Conservation (phyloP, 371 early-diverging fungal species). For the Quaeritorhiza haematococci region DNA sequence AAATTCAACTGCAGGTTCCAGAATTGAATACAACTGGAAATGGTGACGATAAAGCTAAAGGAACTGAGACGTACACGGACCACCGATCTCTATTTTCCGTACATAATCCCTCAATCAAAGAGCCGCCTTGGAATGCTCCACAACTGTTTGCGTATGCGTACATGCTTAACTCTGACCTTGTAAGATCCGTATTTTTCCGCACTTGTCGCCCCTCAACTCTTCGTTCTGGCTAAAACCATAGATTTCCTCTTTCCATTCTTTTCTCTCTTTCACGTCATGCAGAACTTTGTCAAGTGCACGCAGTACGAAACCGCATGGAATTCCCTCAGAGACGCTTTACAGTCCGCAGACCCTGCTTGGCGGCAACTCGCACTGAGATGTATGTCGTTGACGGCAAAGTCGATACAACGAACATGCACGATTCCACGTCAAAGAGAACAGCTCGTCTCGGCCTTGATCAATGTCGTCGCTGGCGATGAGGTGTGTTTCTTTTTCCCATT, state of each 20-base stretch:
- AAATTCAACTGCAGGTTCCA: too few species aligned
- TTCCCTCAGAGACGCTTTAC: not conserved
- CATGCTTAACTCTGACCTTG: not conserved
- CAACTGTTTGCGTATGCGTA: not conserved
- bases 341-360: constrained; percentile 18
- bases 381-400: constrained; percentile 13
- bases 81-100: too few species aligned
- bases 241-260: too few species aligned
- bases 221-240: too few species aligned
- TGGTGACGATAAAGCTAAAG: too few species aligned
- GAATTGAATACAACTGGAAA: too few species aligned
- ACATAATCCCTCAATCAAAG: not conserved
- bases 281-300: not conserved
- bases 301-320: constrained; percentile 9
- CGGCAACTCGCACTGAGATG: constrained; percentile 20
- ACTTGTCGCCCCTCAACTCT: not conserved
- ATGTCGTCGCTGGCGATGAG: constrained; percentile 23
- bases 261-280: not conserved
- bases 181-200: not conserved
- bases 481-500: constrained; percentile 6
- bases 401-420: constrained; percentile 15
- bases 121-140: not conserved
- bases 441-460: constrained; percentile 14
- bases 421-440: not conserved
- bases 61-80: too few species aligned